phyloP scores from a whole-genome alignment of 2,329 filamentous ascomycete species.

The Phaeosphaeriaceae sp. region DNA sequence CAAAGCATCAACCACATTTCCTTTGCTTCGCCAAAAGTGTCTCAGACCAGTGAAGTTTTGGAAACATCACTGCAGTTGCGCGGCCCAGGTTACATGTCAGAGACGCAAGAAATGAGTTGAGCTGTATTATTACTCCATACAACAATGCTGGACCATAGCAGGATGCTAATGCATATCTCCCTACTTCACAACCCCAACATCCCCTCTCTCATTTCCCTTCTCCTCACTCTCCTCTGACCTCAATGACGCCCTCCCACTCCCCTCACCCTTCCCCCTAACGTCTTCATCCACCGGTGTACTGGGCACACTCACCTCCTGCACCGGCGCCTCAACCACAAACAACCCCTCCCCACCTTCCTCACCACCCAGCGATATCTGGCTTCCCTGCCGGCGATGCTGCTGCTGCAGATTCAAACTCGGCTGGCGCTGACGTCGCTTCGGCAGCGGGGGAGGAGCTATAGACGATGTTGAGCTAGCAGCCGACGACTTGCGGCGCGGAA shows the following conservation, averaged over 20 bases:
- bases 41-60: too few species aligned
- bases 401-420: slow-evolving; percentile 15
- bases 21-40: too few species aligned
- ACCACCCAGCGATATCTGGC: slow-evolving; percentile 8
- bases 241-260: background rate
- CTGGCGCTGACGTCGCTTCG: slow-evolving; percentile 54
- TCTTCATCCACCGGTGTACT: slow-evolving; percentile 25
- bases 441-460: slow-evolving; percentile 54
- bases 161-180: background rate
- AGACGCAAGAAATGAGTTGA: background rate
- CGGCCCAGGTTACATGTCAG: background rate
- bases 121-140: background rate
- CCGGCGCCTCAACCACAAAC: slow-evolving; percentile 41
- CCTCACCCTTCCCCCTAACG: background rate
- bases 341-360: slow-evolving; percentile 25
- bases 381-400: slow-evolving; percentile 2
- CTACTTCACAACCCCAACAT: background rate
- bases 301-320: slow-evolving; percentile 29
- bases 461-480: slow-evolving; percentile 16
- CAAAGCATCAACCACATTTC: too few species aligned
- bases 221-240: background rate
- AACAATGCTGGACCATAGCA: background rate
- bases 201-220: background rate
- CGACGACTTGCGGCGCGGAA: slow-evolving; percentile 17
- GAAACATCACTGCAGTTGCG: too few species aligned